These are phyloP conservation scores for Mycena sanguinolenta DNA, from an alignment of 768 basidiomycete genomes.

Conservation along the genomic window DNA sequence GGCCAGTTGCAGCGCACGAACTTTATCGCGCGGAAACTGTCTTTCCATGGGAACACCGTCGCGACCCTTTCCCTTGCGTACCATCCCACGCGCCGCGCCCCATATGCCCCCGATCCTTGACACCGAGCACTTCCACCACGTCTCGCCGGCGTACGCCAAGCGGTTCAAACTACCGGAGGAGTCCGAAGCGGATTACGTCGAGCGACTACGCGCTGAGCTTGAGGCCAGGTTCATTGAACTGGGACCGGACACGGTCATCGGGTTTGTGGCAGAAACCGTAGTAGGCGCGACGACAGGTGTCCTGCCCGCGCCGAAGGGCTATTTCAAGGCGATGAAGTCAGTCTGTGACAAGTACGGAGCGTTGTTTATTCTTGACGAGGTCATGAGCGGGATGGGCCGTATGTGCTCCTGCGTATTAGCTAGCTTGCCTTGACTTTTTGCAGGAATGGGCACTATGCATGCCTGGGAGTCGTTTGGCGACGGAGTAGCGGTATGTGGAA, in stretches of 20 bases:
- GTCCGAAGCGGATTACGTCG: conserved; percentile 84
- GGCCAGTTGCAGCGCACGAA: conserved; percentile 79
- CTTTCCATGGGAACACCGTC: conserved; percentile 90
- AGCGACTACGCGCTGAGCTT: conserved; percentile 81
- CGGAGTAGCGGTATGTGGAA: conserved; percentile 64
- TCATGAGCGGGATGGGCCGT: conserved; percentile 95
- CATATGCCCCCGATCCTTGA: conserved; percentile 79
- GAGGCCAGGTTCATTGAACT: conserved; percentile 89
- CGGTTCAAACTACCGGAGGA: conserved; percentile 81
- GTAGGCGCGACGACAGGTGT: conserved; percentile 89
- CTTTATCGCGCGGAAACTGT: conserved; percentile 83
- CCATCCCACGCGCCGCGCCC: conserved; percentile 76
- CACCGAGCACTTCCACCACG: conserved; percentile 80
- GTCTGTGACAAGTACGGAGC: conserved; percentile 84
- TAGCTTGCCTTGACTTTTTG: neutral
- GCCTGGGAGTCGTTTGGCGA: conserved; percentile 90
- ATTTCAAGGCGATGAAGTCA: conserved; percentile 87
- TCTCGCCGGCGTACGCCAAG: conserved; percentile 88
- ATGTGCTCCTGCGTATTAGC: conserved; percentile 46
- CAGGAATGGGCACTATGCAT: conserved; percentile 90
- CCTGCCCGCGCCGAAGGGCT: conserved; percentile 83
- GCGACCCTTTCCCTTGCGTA: conserved; percentile 76
- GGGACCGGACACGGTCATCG: conserved; percentile 86
- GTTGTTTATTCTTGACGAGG: conserved; percentile 89
- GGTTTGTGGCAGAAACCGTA: conserved; percentile 88